phyloP scores from a whole-genome alignment of 768 basidiomycete species.

The Flagelloscypha sp. region DNA sequence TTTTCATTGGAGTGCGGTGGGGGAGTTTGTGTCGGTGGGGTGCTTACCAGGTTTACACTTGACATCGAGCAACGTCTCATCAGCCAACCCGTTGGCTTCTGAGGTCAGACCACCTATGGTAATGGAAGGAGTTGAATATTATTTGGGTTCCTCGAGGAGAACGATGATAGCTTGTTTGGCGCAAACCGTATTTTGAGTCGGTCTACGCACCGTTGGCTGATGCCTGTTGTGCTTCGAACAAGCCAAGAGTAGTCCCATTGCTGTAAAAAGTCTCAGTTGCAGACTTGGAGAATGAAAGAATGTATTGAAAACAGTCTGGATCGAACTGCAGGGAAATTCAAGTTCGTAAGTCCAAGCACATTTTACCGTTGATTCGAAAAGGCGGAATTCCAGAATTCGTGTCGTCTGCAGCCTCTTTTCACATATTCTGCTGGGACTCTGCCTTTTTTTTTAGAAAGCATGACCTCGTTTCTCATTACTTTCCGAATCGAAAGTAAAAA shows the following conservation, averaged over 20 bases:
- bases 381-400: too few relatives aligned
- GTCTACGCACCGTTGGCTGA: slow-evolving; percentile 58
- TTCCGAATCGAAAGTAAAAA: too few relatives aligned
- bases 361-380: too few relatives aligned
- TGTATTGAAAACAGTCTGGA: slow-evolving; percentile 91
- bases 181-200: slow-evolving; percentile 86
- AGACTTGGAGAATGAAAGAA: slow-evolving; percentile 84
- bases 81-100: slow-evolving; percentile 74
- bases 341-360: slow-evolving; percentile 7
- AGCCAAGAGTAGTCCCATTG: slow-evolving; percentile 58
- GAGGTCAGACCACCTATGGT: slow-evolving; percentile 51
- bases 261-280: slow-evolving; percentile 93
- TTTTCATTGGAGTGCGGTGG: slow-evolving; percentile 95
- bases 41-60: slow-evolving; percentile 84
- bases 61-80: slow-evolving; percentile 65
- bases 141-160: slow-evolving; percentile 94
- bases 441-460: too few relatives aligned
- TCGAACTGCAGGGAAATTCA: slow-evolving; percentile 62
- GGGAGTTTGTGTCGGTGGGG: slow-evolving; percentile 85
- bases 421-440: too few relatives aligned
- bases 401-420: too few relatives aligned
- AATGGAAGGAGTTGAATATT: slow-evolving; percentile 89
- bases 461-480: too few relatives aligned
- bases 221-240: slow-evolving; percentile 73
- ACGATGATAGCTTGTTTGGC: slow-evolving; percentile 98